phyloP scores from a whole-genome alignment of 768 basidiomycete species.

The Russula earlei region DNA sequence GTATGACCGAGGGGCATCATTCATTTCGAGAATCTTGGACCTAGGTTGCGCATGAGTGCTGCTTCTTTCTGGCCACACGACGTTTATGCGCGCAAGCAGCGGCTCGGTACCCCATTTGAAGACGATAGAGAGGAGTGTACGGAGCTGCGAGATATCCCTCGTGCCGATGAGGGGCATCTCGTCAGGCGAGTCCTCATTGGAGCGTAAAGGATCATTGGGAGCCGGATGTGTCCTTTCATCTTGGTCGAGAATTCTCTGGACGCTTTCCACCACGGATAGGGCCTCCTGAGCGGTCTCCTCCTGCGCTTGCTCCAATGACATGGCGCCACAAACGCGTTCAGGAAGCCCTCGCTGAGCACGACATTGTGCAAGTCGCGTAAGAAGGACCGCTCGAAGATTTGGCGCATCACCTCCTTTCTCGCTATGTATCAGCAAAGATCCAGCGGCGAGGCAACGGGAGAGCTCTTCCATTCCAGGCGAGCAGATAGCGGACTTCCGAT shows the following conservation, averaged over 20 bases:
- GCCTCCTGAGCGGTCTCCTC: conserved; percentile 15
- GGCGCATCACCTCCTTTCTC: conserved; percentile 6
- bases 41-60: conserved; percentile 13
- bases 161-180: conserved; percentile 43
- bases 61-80: conserved; percentile 31
- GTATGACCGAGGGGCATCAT: conserved; percentile 36
- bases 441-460: conserved; percentile 6
- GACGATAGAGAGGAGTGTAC: conserved; percentile 54
- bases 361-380: conserved; percentile 13
- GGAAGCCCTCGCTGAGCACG: conserved; percentile 11
- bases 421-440: conserved; percentile 11
- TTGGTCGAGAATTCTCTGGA: conserved; percentile 17
- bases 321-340: not conserved
- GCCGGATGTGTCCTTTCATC: not conserved
- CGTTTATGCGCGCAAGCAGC: conserved; percentile 36
- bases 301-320: conserved; percentile 13
- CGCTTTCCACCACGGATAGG: conserved; percentile 13
- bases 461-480: conserved; percentile 10
- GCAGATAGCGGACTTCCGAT: not conserved
- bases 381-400: conserved; percentile 13
- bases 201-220: not conserved
- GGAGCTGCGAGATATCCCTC: conserved; percentile 52
- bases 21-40: conserved; percentile 38
- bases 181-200: conserved; percentile 1
- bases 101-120: conserved; percentile 67